phyloP scores from a whole-genome alignment of 306 rosid genomes.

The Cucumis hystrix region DNA sequence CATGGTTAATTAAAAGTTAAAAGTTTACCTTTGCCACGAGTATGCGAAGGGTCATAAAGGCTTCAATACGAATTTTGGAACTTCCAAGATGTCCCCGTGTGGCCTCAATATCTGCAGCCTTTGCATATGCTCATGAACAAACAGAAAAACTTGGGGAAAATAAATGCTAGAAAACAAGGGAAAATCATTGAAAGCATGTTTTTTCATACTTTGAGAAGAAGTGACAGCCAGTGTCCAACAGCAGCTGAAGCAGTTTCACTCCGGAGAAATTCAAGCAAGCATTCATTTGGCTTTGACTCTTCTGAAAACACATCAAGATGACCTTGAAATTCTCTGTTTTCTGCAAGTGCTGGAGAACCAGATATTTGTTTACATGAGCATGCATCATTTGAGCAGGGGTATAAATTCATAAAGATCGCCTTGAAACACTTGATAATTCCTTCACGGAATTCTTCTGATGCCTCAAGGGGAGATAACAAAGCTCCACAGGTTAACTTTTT shows the following conservation, averaged over 20 bases:
- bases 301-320: conserved; percentile 18
- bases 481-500: conserved; percentile 91
- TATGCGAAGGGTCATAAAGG: conserved; percentile 58
- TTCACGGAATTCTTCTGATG: conserved; percentile 97
- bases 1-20: not conserved
- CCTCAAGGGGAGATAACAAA: conserved; percentile 68
- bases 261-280: conserved; percentile 66
- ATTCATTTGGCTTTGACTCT: conserved; percentile 45
- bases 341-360: conserved; percentile 47
- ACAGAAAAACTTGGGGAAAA: conserved; percentile 4
- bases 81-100: conserved; percentile 80
- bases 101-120: conserved; percentile 90
- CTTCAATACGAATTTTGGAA: conserved; percentile 61
- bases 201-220: conserved; percentile 67
- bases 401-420: conserved; percentile 50
- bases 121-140: conserved; percentile 19
- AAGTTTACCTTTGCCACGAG: conserved; percentile 74
- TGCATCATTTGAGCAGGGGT: conserved; percentile 41
- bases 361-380: conserved; percentile 49
- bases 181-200: not conserved
- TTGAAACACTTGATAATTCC: conserved; percentile 70
- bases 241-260: conserved; percentile 72
- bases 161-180: not conserved
- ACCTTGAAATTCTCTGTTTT: conserved; percentile 17
- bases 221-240: conserved; percentile 92